Percentiles rank a stretch among this genome's conserved stretches.
Evolutionary conservation across 345 rosid genomes (phyloP).

Genomic region (Syzygium oleosum): DNA sequence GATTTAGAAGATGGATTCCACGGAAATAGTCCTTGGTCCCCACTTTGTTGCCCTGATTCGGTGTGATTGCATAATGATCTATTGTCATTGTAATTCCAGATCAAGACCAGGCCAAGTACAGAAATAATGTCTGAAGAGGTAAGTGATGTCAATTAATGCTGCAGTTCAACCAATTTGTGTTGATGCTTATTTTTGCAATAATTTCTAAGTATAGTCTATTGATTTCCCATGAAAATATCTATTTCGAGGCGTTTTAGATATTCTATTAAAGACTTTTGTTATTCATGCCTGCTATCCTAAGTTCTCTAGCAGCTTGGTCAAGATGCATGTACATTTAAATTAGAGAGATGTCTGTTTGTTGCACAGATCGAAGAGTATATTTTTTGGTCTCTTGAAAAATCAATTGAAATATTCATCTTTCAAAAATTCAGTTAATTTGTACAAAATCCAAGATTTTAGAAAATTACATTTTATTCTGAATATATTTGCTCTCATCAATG

Average conservation of each 20-base stretch:
- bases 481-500: background rate
- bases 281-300: background rate
- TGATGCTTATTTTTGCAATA: background rate
- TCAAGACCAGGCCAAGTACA: background rate
- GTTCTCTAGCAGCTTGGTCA: background rate
- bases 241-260: background rate
- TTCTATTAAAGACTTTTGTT: background rate
- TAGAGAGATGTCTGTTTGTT: background rate
- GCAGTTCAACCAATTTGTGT: background rate
- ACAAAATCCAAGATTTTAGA: background rate
- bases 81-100: background rate
- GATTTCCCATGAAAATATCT: background rate
- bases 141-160: background rate
- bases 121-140: background rate
- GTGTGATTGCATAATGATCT: background rate
- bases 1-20: background rate
- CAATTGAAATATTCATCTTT: background rate
- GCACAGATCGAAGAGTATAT: background rate
- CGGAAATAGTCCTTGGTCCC: background rate
- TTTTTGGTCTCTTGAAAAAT: background rate
- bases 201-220: background rate
- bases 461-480: background rate
- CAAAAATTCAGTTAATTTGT: background rate
- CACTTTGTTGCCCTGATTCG: background rate
- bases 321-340: background rate